Evolutionary conservation across 352 stramenopile species (phyloP), one percentile per base, ranked within the genome.

Genomic region (Globisporangium barbulae): DNA sequence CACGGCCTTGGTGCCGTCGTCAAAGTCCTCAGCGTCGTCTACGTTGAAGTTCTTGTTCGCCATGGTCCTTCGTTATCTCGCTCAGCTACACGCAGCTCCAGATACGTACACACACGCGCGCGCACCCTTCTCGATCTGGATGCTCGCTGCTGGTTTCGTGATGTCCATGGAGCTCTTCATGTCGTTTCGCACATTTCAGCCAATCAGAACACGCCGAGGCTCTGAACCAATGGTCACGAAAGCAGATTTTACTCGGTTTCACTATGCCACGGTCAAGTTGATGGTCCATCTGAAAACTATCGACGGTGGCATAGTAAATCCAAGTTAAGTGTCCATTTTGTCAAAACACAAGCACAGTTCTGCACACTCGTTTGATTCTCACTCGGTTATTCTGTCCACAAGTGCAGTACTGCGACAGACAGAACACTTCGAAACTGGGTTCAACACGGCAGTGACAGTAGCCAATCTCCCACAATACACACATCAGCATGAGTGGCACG

Each of bases 1-100:
- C 31, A 89, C 58, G 5, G 83, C 81, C 37, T 76, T 75, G 53
- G 83, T 94, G 55, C 83, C 83, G 68, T 94, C 84, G 62, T 90
- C 81, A 67, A 91, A 94, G 67, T 94, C 85, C 44, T 94, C 85
- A 25, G 81, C 83, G 58, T 85, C 76, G 63, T 94, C 85, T 48
- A 94, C 79, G 59, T 92, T 85, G 60, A 91, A 92, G 64, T 83
- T 73, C 69, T 79, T 79, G 33, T 81, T 61, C 56, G 67, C 65
- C 81, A 91, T 93, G 50, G 15, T 42, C 10, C 8, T 15, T 3
- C n/a, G 28, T 55, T 17, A 12, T 54, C 30, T 56, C 28, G 21
- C 52, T 31, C 22, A 39, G 17, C 8, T 44, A 55, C 22, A 30
- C 19, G 37, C 39, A 35, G 35, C 25, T 28, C 17, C 49, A 54